Evolutionary conservation across 305 asterid species (phyloP).

Genomic region (Rubia balearica): DNA sequence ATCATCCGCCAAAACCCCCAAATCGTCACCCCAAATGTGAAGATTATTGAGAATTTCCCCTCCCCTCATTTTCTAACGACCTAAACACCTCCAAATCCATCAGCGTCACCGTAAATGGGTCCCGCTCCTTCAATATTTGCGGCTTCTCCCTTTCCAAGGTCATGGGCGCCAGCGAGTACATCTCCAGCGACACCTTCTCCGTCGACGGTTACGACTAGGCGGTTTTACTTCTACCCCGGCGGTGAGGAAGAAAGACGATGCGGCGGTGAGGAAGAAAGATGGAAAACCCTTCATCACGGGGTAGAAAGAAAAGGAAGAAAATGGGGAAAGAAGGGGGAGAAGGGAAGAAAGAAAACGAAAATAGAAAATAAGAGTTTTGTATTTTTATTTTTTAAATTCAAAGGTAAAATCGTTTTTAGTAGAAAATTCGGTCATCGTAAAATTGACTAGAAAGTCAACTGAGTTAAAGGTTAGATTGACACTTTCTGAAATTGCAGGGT

Average conservation of each 20-base stretch:
- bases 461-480: too few species aligned
- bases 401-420: too few species aligned
- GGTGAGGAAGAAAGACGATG: conserved; percentile 23
- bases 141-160: conserved; percentile 94
- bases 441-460: too few species aligned
- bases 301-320: too few species aligned
- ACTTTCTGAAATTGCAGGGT: too few species aligned
- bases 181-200: conserved; percentile 65
- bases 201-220: conserved; percentile 94
- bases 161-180: conserved; percentile 77
- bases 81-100: conserved; percentile 63
- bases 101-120: conserved; percentile 83
- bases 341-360: too few species aligned
- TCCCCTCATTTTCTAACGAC: conserved; percentile 16
- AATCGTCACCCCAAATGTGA: conserved; percentile 6
- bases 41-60: conserved; percentile 45
- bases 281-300: too few species aligned
- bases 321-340: too few species aligned
- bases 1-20: not conserved
- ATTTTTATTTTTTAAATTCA: too few species aligned
- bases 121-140: conserved; percentile 73
- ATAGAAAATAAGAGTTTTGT: too few species aligned
- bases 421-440: too few species aligned
- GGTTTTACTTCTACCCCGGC: conserved; percentile 73
- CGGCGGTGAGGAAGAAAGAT: too few species aligned